These are phyloP conservation scores for Aphanomyces invadans DNA, from an alignment of 352 stramenopile species.

Conservation along the genomic window DNA sequence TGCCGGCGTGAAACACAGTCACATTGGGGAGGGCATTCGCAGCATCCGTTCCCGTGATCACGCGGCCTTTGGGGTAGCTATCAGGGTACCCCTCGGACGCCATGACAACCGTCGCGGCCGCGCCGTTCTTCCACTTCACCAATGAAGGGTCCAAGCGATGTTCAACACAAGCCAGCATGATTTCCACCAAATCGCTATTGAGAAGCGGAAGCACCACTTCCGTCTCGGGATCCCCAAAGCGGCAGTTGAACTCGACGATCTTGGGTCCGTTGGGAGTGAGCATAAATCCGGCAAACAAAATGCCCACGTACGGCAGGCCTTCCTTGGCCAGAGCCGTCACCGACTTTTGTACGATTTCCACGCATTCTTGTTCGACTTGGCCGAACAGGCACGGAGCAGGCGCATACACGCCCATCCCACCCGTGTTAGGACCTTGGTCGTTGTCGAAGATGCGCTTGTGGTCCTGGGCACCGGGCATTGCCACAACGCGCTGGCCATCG, in stretches of 20 bases:
- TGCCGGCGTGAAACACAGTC: conserved; percentile 99
- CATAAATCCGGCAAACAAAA: conserved; percentile 99
- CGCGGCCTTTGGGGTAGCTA: conserved; percentile 96
- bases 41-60: conserved; percentile 89
- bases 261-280: conserved; percentile 82
- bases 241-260: conserved; percentile 99
- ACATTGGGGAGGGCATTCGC: conserved; percentile 78
- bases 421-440: conserved; percentile 98
- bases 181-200: conserved; percentile 96
- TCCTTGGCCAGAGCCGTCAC: conserved; percentile 86
- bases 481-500: conserved; percentile 91
- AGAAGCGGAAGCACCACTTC: conserved; percentile 97
- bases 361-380: conserved; percentile 87
- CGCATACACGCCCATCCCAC: conserved; percentile 98
- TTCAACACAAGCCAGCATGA: conserved; percentile 94
- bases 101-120: conserved; percentile 94
- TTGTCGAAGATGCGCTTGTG: conserved; percentile 98
- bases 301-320: conserved; percentile 96
- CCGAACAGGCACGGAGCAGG: conserved; percentile 94
- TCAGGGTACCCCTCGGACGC: conserved; percentile 97
- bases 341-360: conserved; percentile 72
- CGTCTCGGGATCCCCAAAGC: conserved; percentile 99
- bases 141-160: conserved; percentile 83
- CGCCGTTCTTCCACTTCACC: conserved; percentile 84
- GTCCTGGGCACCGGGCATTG: conserved; percentile 97